Evolutionary conservation across 495 filamentous ascomycete species (phyloP), one percentile per base, ranked within the genome.

Genomic region (Beverwykella pulmonaria): DNA sequence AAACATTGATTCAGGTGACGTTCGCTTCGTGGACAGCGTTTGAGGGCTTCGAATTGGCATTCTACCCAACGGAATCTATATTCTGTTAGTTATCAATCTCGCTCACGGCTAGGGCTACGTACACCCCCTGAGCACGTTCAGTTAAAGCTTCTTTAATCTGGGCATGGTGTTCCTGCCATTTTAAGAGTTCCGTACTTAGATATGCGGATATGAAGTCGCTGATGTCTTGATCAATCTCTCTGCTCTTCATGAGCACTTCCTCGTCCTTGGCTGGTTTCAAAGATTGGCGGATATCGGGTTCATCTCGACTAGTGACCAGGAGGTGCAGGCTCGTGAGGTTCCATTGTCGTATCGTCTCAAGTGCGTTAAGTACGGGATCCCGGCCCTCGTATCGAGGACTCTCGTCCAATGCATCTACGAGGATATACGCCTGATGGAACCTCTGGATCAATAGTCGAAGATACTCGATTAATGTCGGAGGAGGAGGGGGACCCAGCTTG

Each of bases 41-140:
- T 39, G 6, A 81, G 50, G 0, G 66, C 70, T 1, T 72, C 65
- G 23, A 81, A 71, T 49, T 81, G 78, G 67, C 74, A 79, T 65
- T 73, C 73, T 30, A 77, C 74, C 68, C 77, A 79, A 53, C 75
- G 71, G 59, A 81, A 80, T 17, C 79, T 81, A 48, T 60, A 65
- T 36, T 15, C 27, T 17, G 29, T 71, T 5, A 69, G 57, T 61
- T 9, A 61, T 44, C 15, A 26, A n/a, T 23, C 17, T 53, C 64
- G 30, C 34, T 22, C 9, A 44, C 29, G n/a, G 17, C 27, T 19
- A 12, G 6, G 23, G 53, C 49, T 22, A 72, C 75, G 47, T 71
- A 80, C 76, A 81, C 75, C 66, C 77, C 78, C 26, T 73, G 56
- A 10, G 78, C 74, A 32, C 68, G n/a, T 19, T 39, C 25, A 12